Evolutionary conservation across 2,329 filamentous ascomycete genomes (phyloP).

Genomic region (Fusarium graminum): DNA sequence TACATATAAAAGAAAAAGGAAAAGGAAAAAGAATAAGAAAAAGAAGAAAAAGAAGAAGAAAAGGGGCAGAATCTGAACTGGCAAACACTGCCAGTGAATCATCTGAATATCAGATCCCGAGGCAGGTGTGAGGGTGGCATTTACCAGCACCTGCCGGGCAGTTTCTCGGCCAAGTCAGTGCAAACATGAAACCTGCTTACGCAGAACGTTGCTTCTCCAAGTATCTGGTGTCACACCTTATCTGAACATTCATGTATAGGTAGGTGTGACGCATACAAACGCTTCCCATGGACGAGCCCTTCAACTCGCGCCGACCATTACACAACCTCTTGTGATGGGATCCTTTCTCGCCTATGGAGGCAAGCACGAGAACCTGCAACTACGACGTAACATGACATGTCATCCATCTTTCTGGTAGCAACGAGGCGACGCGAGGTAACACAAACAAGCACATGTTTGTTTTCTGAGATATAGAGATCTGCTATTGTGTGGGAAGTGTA

Average conservation of each 20-base stretch:
- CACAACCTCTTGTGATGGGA: constrained; percentile 27
- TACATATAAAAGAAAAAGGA: constrained; percentile 3
- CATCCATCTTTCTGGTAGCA: constrained; percentile 35
- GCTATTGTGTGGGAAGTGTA: background rate
- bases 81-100: constrained; percentile 17
- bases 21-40: constrained; percentile 5
- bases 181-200: background rate
- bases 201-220: background rate
- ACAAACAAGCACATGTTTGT: constrained; percentile 20
- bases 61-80: constrained; percentile 1
- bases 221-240: constrained; percentile 5
- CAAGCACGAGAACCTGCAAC: constrained; percentile 39
- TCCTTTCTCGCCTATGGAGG: constrained; percentile 30
- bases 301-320: constrained; percentile 14
- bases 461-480: constrained; percentile 3
- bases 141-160: constrained; percentile 21
- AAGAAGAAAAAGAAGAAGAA: background rate
- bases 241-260: constrained; percentile 1
- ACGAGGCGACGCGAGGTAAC: constrained; percentile 23
- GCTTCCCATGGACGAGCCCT: constrained; percentile 30
- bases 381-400: constrained; percentile 24
- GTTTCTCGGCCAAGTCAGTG: constrained; percentile 18
- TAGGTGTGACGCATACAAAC: constrained; percentile 10
- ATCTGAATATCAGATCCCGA: constrained; percentile 7
- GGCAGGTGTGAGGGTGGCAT: constrained; percentile 10